Evolutionary conservation across 2,329 filamentous ascomycete species (phyloP).

Genomic region (Magnaporthiopsis rhizophila): DNA sequence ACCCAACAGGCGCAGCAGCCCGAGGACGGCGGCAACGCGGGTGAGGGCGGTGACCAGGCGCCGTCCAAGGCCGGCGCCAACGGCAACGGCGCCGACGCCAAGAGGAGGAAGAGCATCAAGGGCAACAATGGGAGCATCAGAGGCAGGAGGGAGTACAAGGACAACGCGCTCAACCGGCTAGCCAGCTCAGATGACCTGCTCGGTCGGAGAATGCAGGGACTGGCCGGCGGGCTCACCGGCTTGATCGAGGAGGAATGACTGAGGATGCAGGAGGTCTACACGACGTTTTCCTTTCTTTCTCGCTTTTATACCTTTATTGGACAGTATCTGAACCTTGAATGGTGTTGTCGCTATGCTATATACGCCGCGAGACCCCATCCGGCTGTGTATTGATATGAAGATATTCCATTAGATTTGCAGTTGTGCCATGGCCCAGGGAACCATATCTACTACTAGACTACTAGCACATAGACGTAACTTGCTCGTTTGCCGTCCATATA

Average conservation of each 20-base stretch:
- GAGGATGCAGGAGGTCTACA: neutral
- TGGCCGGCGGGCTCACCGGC: slow-evolving; percentile 46
- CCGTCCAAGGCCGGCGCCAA: slow-evolving; percentile 1
- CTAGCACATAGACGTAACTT: no score
- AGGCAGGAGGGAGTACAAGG: slow-evolving; percentile 19
- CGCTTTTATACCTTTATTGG: neutral
- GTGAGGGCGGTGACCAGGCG: neutral
- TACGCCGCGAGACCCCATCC: no score
- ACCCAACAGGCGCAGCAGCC: neutral
- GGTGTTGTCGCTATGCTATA: no score
- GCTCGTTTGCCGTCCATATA: no score
- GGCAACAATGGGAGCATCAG: slow-evolving; percentile 17
- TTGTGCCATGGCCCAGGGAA: no score
- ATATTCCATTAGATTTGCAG: no score
- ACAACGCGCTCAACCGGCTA: slow-evolving; percentile 40
- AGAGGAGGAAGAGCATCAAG: slow-evolving; percentile 21
- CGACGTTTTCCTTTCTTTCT: neutral
- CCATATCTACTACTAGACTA: no score
- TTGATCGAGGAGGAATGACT: slow-evolving; percentile 29
- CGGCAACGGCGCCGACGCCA: slow-evolving; percentile 11
- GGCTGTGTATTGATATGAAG: no score
- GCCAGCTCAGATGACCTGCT: slow-evolving; percentile 51
- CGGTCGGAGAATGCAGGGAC: slow-evolving; percentile 48
- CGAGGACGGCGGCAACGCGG: neutral
- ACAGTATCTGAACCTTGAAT: neutral